phyloP scores from a whole-genome alignment of 805 yeast species.

The Wickerhamiella australiensis region DNA sequence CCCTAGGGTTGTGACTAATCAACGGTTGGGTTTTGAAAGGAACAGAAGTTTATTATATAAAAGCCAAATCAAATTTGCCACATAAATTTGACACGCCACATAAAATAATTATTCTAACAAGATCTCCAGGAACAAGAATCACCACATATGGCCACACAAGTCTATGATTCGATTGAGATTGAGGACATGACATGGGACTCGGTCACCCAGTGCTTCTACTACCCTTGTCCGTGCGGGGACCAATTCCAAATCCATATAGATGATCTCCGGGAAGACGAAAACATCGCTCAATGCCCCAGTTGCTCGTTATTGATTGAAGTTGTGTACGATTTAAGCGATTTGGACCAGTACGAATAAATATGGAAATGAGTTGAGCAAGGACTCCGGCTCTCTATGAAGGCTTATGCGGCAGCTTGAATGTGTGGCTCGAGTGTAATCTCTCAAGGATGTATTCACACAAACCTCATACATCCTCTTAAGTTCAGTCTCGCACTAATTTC shows the following conservation, averaged over 20 bases:
- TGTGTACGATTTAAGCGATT: slow-evolving; percentile 54
- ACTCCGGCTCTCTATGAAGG: too few species aligned
- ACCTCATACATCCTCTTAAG: too few species aligned
- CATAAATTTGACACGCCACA: neutral
- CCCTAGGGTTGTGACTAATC: slow-evolving; percentile 10
- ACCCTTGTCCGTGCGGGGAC: slow-evolving; percentile 99
- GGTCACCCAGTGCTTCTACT: slow-evolving; percentile 66
- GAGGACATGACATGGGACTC: slow-evolving; percentile 93
- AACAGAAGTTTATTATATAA: too few species aligned
- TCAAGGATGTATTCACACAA: too few species aligned
- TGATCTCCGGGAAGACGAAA: slow-evolving; percentile 82
- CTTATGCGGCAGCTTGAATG: too few species aligned
- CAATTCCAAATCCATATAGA: slow-evolving; percentile 74
- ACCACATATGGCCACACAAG: slow-evolving; percentile 10
- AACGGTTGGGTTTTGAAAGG: too few species aligned
- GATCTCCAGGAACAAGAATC: neutral
- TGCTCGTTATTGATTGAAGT: slow-evolving; percentile 90
- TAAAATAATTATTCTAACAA: neutral
- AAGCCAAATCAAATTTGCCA: neutral
- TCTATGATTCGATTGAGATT: slow-evolving; percentile 88
- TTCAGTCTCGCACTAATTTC: neutral
- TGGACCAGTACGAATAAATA: slow-evolving; percentile 16
- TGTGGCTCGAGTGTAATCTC: too few species aligned
- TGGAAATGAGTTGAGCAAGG: too few species aligned
- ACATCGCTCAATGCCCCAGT: slow-evolving; percentile 91